Base-by-base conservation (phyloP, 1,284 basidiomycete species). In the Cryptococcus amylolentus region DNA sequence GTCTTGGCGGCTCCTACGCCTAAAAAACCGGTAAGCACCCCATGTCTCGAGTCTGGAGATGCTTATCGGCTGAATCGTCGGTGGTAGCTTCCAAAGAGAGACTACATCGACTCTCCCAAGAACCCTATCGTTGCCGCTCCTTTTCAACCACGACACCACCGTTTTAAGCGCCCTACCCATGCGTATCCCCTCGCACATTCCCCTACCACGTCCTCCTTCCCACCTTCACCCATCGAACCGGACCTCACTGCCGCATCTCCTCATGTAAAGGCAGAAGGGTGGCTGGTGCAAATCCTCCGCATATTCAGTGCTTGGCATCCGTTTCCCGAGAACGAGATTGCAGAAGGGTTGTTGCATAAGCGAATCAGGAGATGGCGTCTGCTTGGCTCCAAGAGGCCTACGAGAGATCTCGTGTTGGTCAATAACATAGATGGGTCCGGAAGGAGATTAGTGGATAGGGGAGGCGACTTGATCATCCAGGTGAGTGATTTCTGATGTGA, bases 401-500 rank as follows among this genome's bases (percentile, higher is more conserved):
- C 27, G 28, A 46, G 46, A 35, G n/a, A 43, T 26, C 26, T 44
- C 28, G 45, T 51, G 13, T 27, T 57, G 6, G 51, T 44, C 5
- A 16, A 38, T 8, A 53, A 58, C 55, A 31, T 48, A 1, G 31
- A 35, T 35, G 31, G 31, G 39, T 27, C 55, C 13, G 57, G 60
- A 10, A 42, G 60, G 23, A 58, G 42, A 23, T 47, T 58, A n/a
- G 27, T 54, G 3, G 58, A 43, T 20, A 40, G 57, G 38, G 56
- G 56, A 12, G 46, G 37, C 23, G 48, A 51, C 3, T 46, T 58
- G 16, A 28, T 56, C 38, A 57, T 59, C 26, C 47, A 59, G 43
- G 61, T 59, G 31, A 50, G 57, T 58, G 6, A 16, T 2, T 14
- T 35, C 20, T 8, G 18, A 38, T 18, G 4, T 13, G 40, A 8